These are phyloP conservation scores for Cryomyces minteri DNA, from an alignment of 495 filamentous ascomycete species.

Conservation along the genomic window DNA sequence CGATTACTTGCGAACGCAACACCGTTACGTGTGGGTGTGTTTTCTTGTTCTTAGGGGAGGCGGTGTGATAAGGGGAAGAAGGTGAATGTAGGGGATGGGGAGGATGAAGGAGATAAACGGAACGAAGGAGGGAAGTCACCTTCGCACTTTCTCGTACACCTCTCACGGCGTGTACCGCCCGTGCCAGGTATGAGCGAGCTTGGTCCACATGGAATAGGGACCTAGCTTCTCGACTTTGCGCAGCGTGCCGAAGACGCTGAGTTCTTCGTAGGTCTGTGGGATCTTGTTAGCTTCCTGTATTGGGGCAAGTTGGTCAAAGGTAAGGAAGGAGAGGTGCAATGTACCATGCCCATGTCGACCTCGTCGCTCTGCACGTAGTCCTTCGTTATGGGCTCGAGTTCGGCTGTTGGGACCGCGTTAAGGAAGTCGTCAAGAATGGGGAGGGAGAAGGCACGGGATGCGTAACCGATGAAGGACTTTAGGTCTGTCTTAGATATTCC, in stretches of 20 bases:
- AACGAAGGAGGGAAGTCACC: too few relatives aligned
- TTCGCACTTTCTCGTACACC: conserved; percentile 42
- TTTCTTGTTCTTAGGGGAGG: too few relatives aligned
- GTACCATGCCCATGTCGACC: conserved; percentile 53
- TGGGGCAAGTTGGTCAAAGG: background rate
- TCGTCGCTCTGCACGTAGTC: conserved; percentile 53
- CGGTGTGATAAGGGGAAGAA: too few relatives aligned
- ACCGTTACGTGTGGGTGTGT: too few relatives aligned
- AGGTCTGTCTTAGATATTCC: conserved; percentile 39
- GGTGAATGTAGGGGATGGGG: too few relatives aligned
- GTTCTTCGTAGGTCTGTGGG: conserved; percentile 30
- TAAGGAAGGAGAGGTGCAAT: conserved; percentile 9
- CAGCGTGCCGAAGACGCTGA: conserved; percentile 38
- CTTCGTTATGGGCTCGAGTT: conserved; percentile 63
- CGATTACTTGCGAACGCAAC: too few relatives aligned
- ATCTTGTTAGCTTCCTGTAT: background rate
- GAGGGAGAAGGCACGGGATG: conserved; percentile 39
- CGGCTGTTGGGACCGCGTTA: conserved; percentile 58
- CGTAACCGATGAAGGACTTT: conserved; percentile 59
- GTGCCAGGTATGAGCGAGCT: conserved; percentile 52
- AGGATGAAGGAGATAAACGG: too few relatives aligned
- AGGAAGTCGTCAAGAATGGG: conserved; percentile 61
- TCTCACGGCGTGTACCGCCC: conserved; percentile 24
- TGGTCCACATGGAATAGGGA: conserved; percentile 51
- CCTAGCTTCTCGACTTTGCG: conserved; percentile 59